A percentile compares a stretch with the other conserved stretches of the same genome.
Evolutionary conservation across 2,329 filamentous ascomycete species (phyloP).

Genomic region (Shiraia sp.): DNA sequence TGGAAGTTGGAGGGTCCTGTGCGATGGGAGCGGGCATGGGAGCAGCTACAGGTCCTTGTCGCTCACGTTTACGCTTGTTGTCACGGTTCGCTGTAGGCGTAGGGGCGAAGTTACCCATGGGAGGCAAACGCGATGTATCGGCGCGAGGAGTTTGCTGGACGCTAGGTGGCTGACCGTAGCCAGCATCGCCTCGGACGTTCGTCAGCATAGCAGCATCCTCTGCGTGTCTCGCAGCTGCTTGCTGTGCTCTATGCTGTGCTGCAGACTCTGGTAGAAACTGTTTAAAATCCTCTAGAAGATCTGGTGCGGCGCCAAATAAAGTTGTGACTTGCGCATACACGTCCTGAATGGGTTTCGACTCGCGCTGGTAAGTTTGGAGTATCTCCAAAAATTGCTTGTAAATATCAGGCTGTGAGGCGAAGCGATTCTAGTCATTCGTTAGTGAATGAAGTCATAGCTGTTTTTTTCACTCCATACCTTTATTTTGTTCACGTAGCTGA

Average conservation of each 20-base stretch:
- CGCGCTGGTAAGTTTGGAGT: constrained; percentile 94
- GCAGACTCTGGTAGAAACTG: constrained; percentile 95
- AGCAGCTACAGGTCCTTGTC: constrained; percentile 53
- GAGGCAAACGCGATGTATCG: constrained; percentile 67
- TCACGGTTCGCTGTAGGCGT: constrained; percentile 83
- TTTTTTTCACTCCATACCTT: constrained; percentile 67
- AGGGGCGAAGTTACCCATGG: constrained; percentile 91
- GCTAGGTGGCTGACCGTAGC: constrained; percentile 48
- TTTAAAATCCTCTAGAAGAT: constrained; percentile 97
- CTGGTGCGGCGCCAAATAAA: constrained; percentile 88
- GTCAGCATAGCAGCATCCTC: constrained; percentile 72
- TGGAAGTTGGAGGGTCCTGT: constrained; percentile 39
- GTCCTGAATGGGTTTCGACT: constrained; percentile 97
- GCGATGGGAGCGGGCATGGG: constrained; percentile 38
- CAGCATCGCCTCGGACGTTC: constrained; percentile 61
- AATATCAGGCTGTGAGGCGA: constrained; percentile 94
- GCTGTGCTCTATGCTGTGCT: constrained; percentile 61
- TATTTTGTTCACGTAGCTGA: constrained; percentile 99
- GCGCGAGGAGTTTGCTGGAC: constrained; percentile 54
- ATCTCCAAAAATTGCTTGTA: constrained; percentile 99
- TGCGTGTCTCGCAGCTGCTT: constrained; percentile 63
- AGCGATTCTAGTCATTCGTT: constrained; percentile 73
- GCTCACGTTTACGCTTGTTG: constrained; percentile 79
- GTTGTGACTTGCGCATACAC: constrained; percentile 97
- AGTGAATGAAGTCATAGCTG: constrained; percentile 4